These are phyloP conservation scores for Odontarrhena argentea DNA, from an alignment of 345 rosid genomes.

Conservation along the genomic window DNA sequence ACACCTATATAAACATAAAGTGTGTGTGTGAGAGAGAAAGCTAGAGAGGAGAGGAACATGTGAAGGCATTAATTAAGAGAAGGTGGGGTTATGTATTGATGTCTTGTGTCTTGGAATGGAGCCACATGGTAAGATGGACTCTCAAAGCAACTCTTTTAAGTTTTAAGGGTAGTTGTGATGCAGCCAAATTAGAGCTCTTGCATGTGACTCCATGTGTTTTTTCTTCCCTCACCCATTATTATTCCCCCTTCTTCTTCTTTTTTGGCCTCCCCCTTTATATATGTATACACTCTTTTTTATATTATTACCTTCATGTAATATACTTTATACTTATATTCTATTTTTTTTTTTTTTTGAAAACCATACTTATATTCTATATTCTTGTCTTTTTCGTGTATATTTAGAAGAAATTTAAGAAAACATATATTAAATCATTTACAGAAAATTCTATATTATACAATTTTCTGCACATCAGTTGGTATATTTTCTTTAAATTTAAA, in stretches of 20 bases:
- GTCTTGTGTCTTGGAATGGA: conserved; percentile 44
- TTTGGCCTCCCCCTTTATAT: not conserved
- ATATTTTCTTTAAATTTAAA: no score
- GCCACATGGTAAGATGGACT: conserved; percentile 43
- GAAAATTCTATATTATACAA: no score
- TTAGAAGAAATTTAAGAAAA: not conserved
- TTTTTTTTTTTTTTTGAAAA: no score
- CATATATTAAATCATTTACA: no score
- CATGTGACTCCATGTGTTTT: conserved; percentile 49
- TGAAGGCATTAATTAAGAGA: conserved; percentile 45
- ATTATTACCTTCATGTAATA: conserved; percentile 4
- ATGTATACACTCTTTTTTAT: not conserved
- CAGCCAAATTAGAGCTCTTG: conserved; percentile 44
- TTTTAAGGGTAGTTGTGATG: conserved; percentile 42
- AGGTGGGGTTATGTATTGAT: conserved; percentile 45
- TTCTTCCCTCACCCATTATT: conserved; percentile 37
- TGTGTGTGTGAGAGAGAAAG: conserved; percentile 16
- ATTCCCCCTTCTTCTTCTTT: conserved; percentile 17
- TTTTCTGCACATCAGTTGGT: no score
- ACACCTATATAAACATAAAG: not conserved
- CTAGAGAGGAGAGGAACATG: conserved; percentile 37
- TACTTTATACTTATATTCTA: not conserved
- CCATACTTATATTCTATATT: not conserved
- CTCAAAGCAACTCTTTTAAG: conserved; percentile 36
- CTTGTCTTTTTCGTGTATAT: not conserved